Evolutionary conservation across 192 early-diverging fungal genomes (phyloP), one percentile per base, ranked within the genome.

Genomic region (Entrophospora sp.): DNA sequence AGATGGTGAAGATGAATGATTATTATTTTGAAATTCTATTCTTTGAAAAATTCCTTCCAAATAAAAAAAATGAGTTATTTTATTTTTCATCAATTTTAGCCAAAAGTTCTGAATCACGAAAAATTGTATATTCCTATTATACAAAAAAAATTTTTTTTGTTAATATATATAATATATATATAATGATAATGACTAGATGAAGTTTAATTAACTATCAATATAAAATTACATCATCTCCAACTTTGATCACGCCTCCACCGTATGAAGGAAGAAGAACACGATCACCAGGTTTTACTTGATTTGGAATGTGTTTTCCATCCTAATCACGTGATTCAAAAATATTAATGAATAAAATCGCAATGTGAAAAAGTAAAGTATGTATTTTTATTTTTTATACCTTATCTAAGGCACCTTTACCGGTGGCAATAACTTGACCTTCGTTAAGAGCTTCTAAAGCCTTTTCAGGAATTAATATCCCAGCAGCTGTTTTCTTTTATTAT

Each of bases 371-470:
- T n/a, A n/a, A n/a, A n/a, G n/a, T n/a, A 53, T 7, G 36, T 7
- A 13, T 67, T 24, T 25, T 16, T 67, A 42, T 67, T 24, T 4
- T 8, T 8, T 24, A 16, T 61, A 76, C 75, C 62, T 94, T 92
- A 75, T 83, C 87, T 38, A 92, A 68, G 45, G 84, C 79, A 61
- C 97, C 97, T 66, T 93, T 93, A 42, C 97, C 97, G 30, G 91
- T 88, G 28, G 94, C 89, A 66, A 99, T 78, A 49, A 99, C 95
- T 64, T 92, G 65, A 45, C 89, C 97, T 80, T 99, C 96, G 81
- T 99, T 97, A 40, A 95, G 77, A 53, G 88, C 80, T 81, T 98
- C 96, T 69, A 95, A 90, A n/a, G 95, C 90, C 83, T 96, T 97
- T 77, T 99, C 95, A 40, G 97, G 97, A 43, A 99, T 93, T 78